Percentiles rank a stretch among this genome's conserved stretches.
Evolutionary conservation across 495 filamentous ascomycete genomes (phyloP).

Genomic region (Podospora sp.): DNA sequence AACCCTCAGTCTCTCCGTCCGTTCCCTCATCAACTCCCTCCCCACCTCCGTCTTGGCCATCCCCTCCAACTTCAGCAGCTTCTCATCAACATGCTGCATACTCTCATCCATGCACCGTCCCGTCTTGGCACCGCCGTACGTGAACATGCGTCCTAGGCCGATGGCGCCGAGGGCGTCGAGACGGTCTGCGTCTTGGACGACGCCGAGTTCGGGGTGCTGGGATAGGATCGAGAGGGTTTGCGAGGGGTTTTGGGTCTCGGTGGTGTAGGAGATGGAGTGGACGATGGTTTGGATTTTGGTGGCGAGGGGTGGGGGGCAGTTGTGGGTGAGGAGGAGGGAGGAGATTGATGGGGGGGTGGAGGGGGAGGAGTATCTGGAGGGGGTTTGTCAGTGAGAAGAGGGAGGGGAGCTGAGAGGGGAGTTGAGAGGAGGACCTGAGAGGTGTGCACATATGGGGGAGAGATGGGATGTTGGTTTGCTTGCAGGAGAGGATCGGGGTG

Average conservation of each 20-base stretch:
- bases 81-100: constrained; percentile 79
- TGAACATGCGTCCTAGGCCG: constrained; percentile 78
- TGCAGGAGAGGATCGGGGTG: background rate
- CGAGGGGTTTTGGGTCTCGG: constrained; percentile 63
- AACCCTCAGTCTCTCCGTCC: constrained; percentile 62
- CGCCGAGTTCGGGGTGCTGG: constrained; percentile 68
- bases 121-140: constrained; percentile 69
- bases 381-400: background rate
- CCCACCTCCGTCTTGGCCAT: constrained; percentile 87
- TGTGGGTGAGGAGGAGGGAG: constrained; percentile 59
- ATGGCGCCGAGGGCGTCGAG: constrained; percentile 87
- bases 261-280: constrained; percentile 74
- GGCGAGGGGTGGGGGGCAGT: constrained; percentile 58
- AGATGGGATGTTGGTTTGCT: background rate
- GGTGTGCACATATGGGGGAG: too few species aligned
- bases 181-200: constrained; percentile 90
- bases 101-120: constrained; percentile 57
- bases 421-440: background rate
- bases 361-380: constrained; percentile 55
- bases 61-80: constrained; percentile 68
- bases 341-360: constrained; percentile 56
- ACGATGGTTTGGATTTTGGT: constrained; percentile 67
- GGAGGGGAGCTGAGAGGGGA: background rate
- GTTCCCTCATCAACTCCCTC: constrained; percentile 61
- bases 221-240: constrained; percentile 55